Evolutionary conservation across 23 red algal species (phyloP), one percentile per base, ranked within the genome.

Genomic region (Chondrus crispus): DNA sequence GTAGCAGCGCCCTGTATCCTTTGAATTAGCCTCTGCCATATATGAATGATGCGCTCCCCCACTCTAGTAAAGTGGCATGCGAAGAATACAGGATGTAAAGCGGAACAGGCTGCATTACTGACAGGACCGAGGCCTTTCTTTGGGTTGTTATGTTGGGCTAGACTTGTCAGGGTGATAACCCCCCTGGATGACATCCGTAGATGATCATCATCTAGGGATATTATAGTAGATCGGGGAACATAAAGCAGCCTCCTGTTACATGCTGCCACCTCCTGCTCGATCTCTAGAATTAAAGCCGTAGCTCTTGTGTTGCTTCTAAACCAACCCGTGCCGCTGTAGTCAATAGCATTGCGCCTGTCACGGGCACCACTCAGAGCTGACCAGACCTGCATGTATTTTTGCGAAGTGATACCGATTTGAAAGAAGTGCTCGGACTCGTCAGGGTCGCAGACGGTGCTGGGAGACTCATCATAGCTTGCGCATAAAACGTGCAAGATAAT

Each of bases 151-250:
- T 48, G 40, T 39, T 54, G 46, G 22, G 44, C 4, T 48, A 81
- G 8, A 6, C 20, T 81, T 5, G 76, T 81, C 14, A 81, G 49
- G 11, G 49, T 29, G 13, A 32, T 48, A 11, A 81, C 44, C 16
- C 44, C 5, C 38, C 76, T 26, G 8, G 49, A 81, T 24, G 40
- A 4, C 6, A 81, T 12, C 49, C 76, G 42, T 57, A 37, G 49
- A 53, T 81, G 76, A 30, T 81, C 76, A 53, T 81, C 76, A 24
- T 81, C 76, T 29, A 81, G 46, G 54, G 40, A 48, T 12, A 81
- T 48, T 48, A 81, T 81, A 5, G 38, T 53, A 11, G 49, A 16
- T 3, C 76, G 44, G 54, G 76, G 43, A 8, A 81, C 76, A 30
- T 81, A 81, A 4, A 81, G 46, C 11, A 81, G 37, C 13, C 37